These are phyloP conservation scores for Petasospora fabianii DNA, from an alignment of 1,139 yeast species.

Conservation along the genomic window DNA sequence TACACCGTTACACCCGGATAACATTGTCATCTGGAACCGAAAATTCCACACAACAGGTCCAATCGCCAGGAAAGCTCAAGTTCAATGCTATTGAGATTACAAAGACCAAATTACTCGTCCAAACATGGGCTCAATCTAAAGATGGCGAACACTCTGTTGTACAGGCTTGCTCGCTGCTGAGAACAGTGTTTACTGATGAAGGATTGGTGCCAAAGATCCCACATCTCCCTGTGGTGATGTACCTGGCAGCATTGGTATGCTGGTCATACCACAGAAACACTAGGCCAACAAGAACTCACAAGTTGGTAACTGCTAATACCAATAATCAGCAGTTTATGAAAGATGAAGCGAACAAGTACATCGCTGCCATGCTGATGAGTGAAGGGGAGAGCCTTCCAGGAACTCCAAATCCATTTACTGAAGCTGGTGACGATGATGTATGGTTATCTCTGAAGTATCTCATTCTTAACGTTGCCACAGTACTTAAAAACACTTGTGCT, in stretches of 20 bases:
- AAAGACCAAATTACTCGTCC: constrained; percentile 14
- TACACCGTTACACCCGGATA: constrained; percentile 10
- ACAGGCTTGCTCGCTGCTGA: constrained; percentile 29
- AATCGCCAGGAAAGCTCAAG: constrained; percentile 21
- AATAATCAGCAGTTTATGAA: background rate
- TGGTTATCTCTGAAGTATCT: background rate
- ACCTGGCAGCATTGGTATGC: constrained; percentile 22
- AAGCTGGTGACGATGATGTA: background rate
- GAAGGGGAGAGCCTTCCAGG: background rate
- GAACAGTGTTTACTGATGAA: constrained; percentile 25
- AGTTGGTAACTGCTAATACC: background rate
- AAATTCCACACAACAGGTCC: background rate
- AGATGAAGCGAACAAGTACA: background rate
- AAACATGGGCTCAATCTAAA: constrained; percentile 27
- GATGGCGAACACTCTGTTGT: constrained; percentile 25
- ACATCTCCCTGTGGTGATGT: constrained; percentile 25
- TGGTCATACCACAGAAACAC: constrained; percentile 5
- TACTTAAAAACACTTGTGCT: background rate
- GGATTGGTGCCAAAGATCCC: constrained; percentile 24
- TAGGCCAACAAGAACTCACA: background rate
- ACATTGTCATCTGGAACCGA: background rate
- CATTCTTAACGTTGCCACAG: background rate
- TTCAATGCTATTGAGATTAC: constrained; percentile 19
- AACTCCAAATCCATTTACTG: background rate
- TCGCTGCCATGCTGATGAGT: background rate